A percentile compares a stretch with the other conserved stretches of the same genome.
Evolutionary conservation across 345 rosid species (phyloP).

Genomic region (Iberis pinnata): DNA sequence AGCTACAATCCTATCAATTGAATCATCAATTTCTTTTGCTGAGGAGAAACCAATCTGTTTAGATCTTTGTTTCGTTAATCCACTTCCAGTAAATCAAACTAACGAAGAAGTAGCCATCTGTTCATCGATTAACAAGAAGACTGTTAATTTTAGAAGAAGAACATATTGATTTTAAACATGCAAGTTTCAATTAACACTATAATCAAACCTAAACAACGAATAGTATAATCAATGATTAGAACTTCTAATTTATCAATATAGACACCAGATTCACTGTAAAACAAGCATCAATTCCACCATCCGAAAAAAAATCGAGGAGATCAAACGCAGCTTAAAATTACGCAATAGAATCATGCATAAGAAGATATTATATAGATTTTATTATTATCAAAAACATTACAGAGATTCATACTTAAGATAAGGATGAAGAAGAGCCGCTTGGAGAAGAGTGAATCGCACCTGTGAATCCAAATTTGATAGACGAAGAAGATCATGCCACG

Average conservation of each 20-base stretch:
- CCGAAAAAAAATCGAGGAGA: too few relatives aligned
- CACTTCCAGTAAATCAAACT: conserved; percentile 52
- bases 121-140: neutral
- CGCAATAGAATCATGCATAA: conserved; percentile 9
- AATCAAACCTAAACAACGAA: too few relatives aligned
- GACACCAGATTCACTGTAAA: too few relatives aligned
- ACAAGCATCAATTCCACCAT: too few relatives aligned
- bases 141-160: neutral
- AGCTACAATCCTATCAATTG: conserved; percentile 95
- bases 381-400: neutral
- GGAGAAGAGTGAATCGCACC: conserved; percentile 18
- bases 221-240: too few relatives aligned
- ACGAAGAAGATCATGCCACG: conserved; percentile 11
- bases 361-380: neutral
- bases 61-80: neutral
- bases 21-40: conserved; percentile 89
- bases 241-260: too few relatives aligned
- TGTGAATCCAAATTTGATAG: neutral
- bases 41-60: conserved; percentile 35
- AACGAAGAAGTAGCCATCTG: conserved; percentile 72
- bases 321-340: too few relatives aligned
- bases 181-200: neutral
- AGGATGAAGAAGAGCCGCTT: too few relatives aligned
- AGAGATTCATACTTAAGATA: neutral
- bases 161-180: neutral